Evolutionary conservation across 257 asterid genomes (phyloP), one percentile per base, ranked within the genome.

Genomic region (Catharanthus roseus): DNA sequence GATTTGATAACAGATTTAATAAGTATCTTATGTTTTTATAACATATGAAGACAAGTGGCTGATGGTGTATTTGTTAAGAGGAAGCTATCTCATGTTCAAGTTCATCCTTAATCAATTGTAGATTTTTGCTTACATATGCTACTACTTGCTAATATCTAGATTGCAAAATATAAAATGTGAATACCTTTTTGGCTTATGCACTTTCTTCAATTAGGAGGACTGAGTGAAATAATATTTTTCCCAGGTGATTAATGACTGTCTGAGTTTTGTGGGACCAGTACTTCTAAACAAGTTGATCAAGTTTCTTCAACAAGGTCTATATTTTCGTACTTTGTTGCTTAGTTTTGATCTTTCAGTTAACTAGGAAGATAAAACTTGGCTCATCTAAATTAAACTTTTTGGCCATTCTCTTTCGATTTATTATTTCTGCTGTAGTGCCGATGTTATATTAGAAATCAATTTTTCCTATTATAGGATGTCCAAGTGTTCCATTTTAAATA

Each of bases 171-270:
- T 57, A 38, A n/a, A 31, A 38, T 54, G 28, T 36, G 23, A 34
- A 21, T 28, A 33, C 58, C 4, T 38, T 23, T 13, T 38, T 29
- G 65, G 47, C 39, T 23, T 33, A 5, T 12, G 53, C 26, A 7
- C 10, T 34, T 50, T 10, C n/a, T 47, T 64, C 44, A 36, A 65
- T 64, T 64, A 1, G 11, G 58, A 26, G 34, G 71, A 51, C 23
- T 13, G 38, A 19, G 65, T 53, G 23, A 55, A 39, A 31, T 24
- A 61, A 41, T 26, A 67, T 60, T 21, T 72, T 55, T 75, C 81
- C 92, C 87, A 93, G 99, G 97, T 91, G 74, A 62, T 91, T 64
- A 93, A 93, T 77, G 97, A 93, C 82, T 88, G 97, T 83, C 82
- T 93, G 51, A 86, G 97, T 70, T 93, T 93, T 81, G 91, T 89